Conservation (phyloP, 371 early-diverging fungal species). For the Parasitella parasitica region DNA sequence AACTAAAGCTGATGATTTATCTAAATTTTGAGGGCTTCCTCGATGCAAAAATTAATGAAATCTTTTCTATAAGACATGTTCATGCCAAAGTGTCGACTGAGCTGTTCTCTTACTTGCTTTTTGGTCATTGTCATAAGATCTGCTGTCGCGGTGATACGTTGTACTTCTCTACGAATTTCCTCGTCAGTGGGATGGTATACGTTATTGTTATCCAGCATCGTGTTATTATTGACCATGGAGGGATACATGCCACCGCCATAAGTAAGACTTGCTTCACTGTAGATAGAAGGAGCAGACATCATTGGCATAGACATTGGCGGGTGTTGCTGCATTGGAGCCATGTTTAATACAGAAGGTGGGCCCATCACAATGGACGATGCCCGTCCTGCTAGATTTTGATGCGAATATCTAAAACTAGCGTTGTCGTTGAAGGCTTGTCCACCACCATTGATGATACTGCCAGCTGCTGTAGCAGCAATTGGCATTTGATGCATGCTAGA, state of each 20-base stretch:
- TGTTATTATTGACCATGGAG: not conserved
- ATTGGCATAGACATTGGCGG: not conserved
- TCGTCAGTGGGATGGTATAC: conserved; percentile 67
- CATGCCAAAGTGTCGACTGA: conserved; percentile 71
- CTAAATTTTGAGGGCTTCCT: conserved; percentile 59
- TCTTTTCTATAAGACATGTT: conserved; percentile 79
- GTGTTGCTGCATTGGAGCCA: not conserved
- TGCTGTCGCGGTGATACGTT: conserved; percentile 71
- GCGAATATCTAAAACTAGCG: conserved; percentile 26
- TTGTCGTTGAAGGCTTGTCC: conserved; percentile 13
- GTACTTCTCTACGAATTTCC: conserved; percentile 74
- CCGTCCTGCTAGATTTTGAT: conserved; percentile 17
- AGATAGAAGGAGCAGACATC: conserved; percentile 17
- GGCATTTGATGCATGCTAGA: conserved; percentile 18
- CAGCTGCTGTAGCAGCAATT: not conserved
- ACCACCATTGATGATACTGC: conserved; percentile 2
- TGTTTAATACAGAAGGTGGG: conserved; percentile 6
- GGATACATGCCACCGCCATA: not conserved
- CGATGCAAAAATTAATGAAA: conserved; percentile 85
- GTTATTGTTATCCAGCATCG: conserved; percentile 4
- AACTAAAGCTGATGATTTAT: not conserved
- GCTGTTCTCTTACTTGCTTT: conserved; percentile 84
- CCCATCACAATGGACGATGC: conserved; percentile 13
- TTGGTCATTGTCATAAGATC: conserved; percentile 81
- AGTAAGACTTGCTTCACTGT: conserved; percentile 19